Base-by-base conservation (phyloP, 495 filamentous ascomycete genomes). In the Pyrenula massariospora region DNA sequence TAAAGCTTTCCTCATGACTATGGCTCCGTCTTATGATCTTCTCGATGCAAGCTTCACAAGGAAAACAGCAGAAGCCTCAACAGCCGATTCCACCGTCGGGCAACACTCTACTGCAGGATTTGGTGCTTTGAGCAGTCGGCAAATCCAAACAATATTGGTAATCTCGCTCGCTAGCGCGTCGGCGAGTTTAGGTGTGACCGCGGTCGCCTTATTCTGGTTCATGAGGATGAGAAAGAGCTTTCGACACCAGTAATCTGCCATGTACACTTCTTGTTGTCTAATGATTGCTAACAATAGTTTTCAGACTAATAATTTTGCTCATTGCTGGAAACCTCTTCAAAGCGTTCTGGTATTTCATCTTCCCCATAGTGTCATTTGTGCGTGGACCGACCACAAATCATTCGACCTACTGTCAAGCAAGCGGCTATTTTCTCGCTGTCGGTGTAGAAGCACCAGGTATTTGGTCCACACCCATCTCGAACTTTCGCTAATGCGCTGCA, bases 291-390 rank as follows among this genome's bases (percentile, higher is more conserved):
- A 58, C 36, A 31, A 52, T 24, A 10, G 10, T 10, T n/a, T n/a
- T n/a, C 49, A 88, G 84, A 56, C 71, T 88, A 55, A 87, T 88
- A 57, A 80, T 88, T 77, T 63, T 89, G 54, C 68, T 88, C 22
- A 81, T 91, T 53, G 77, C 78, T 60, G 84, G 83, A 58, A 84
- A 87, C 62, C 74, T 85, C 64, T 78, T 84, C 63, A 88, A 86
- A 65, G 75, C 82, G 11, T 59, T 81, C 2, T 86, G 81, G 78
- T 81, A 82, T 55, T 69, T 86, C 55, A 68, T 87, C 54, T 83
- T 79, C 59, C 77, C 87, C 3, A 66, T 82, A 12, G 75, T 78
- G 23, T 70, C 78, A 1, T 70, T 78, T 47, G 64, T 63, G 0
- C 53, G 62, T 21, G 78, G 77, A 10, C 64, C 68, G 0, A 66